phyloP scores from a whole-genome alignment of 2,329 filamentous ascomycete genomes.

The Delphinella strobiligena region DNA sequence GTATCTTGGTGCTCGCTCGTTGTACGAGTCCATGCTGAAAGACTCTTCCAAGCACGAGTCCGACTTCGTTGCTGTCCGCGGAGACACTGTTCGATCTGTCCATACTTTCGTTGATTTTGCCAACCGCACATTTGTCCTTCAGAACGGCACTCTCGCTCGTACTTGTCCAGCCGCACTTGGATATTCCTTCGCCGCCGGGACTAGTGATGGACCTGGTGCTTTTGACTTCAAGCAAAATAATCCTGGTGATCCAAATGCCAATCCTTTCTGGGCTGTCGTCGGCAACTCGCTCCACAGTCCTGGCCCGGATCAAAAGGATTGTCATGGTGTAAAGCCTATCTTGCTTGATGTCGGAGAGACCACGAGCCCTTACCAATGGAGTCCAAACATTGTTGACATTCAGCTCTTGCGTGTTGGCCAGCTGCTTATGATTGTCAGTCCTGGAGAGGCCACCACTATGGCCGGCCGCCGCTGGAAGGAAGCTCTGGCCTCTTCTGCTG shows the following conservation, averaged over 20 bases:
- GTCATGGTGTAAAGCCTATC: constrained; percentile 73
- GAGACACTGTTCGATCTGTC: constrained; percentile 62
- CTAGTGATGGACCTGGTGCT: constrained; percentile 77
- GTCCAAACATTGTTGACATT: constrained; percentile 82
- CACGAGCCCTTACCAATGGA: constrained; percentile 70
- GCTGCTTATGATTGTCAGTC: constrained; percentile 69
- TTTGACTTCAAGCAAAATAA: constrained; percentile 92
- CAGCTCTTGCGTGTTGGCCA: constrained; percentile 78
- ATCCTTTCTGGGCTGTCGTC: constrained; percentile 70
- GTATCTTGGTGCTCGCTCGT: constrained; percentile 45
- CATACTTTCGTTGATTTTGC: constrained; percentile 80
- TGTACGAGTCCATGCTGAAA: constrained; percentile 43
- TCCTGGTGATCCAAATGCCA: constrained; percentile 57
- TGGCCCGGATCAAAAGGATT: constrained; percentile 55
- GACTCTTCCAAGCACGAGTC: constrained; percentile 3
- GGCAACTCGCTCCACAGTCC: constrained; percentile 61
- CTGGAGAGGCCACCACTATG: constrained; percentile 89
- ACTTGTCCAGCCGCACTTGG: constrained; percentile 84
- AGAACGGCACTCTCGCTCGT: constrained; percentile 56
- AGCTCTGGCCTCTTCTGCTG: constrained; percentile 38
- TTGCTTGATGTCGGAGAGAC: constrained; percentile 80
- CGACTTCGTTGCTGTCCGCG: constrained; percentile 40
- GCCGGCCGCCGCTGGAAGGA: constrained; percentile 75
- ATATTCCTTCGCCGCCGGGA: constrained; percentile 87
- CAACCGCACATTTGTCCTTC: constrained; percentile 58